Conservation (phyloP, 108 stramenopile species). For the Seminavis robusta region DNA sequence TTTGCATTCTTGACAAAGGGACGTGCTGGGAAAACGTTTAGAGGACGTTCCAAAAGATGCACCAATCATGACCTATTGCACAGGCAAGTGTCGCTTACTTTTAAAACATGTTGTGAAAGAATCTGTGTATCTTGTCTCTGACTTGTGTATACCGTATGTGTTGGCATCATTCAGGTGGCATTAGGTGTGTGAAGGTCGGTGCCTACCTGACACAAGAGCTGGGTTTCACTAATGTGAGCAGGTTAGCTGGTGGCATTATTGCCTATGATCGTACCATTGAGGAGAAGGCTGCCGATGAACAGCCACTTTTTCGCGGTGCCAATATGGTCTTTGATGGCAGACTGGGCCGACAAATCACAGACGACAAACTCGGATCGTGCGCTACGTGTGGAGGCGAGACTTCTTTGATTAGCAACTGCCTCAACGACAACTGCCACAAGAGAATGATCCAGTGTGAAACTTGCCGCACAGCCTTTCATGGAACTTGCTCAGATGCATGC, state of each 20-base stretch:
- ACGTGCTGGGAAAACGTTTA: slow-evolving; percentile 71
- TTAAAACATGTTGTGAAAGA: not conserved
- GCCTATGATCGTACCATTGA: slow-evolving; percentile 85
- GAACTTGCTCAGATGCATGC: slow-evolving; percentile 86
- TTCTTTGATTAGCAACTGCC: slow-evolving; percentile 84
- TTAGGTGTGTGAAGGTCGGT: slow-evolving; percentile 93
- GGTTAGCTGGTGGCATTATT: slow-evolving; percentile 93
- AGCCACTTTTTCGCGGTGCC: slow-evolving; percentile 86
- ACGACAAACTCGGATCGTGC: slow-evolving; percentile 83
- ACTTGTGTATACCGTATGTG: not conserved
- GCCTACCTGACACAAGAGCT: slow-evolving; percentile 92
- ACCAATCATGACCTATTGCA: slow-evolving; percentile 94
- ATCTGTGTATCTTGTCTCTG: not conserved
- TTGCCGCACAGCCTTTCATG: slow-evolving; percentile 54
- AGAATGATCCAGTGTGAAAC: slow-evolving; percentile 90
- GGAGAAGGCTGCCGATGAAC: slow-evolving; percentile 56
- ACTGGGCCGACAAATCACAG: slow-evolving; percentile 89
- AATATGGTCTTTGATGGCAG: slow-evolving; percentile 98
- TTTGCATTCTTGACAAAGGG: too few species aligned
- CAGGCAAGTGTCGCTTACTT: slow-evolving; percentile 42
- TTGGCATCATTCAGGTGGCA: slow-evolving; percentile 54
- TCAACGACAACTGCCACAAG: slow-evolving; percentile 85
- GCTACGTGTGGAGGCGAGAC: slow-evolving; percentile 87
- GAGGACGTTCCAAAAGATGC: slow-evolving; percentile 80
- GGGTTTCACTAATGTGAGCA: slow-evolving; percentile 90